phyloP scores from a whole-genome alignment of 805 yeast species.

The Limtongozyma cylindracea region DNA sequence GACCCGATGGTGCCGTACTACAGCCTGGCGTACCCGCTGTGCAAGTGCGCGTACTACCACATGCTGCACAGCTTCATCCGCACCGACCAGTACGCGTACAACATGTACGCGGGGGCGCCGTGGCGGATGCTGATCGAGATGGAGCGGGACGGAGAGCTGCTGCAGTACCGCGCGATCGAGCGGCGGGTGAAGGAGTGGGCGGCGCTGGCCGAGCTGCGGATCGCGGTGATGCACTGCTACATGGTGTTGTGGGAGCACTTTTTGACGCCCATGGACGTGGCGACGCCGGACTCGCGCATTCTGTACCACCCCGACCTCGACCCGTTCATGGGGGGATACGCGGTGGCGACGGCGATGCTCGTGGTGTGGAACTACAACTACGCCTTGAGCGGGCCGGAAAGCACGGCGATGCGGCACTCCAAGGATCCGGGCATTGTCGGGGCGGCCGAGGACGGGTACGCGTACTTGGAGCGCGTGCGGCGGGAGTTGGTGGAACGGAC shows the following conservation, averaged over 20 bases:
- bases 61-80: conserved; percentile 38
- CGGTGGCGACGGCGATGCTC: conserved; percentile 13
- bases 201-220: conserved; percentile 10
- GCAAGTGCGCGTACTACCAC: conserved; percentile 46
- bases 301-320: conserved; percentile 24
- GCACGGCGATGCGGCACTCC: too few species aligned
- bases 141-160: conserved; percentile 10
- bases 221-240: conserved; percentile 37
- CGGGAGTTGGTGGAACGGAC: conserved; percentile 10
- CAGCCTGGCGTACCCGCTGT: conserved; percentile 3
- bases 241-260: conserved; percentile 36
- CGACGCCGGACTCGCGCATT: conserved; percentile 17
- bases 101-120: conserved; percentile 64
- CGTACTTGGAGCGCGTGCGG: conserved; percentile 22
- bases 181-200: conserved; percentile 8
- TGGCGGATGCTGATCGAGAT: conserved; percentile 10
- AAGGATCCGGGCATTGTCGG: too few species aligned
- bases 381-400: conserved; percentile 20
- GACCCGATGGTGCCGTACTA: too few species aligned
- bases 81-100: conserved; percentile 49
- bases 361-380: conserved; percentile 28
- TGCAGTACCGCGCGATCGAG: conserved; percentile 12
- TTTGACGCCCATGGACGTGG: conserved; percentile 23
- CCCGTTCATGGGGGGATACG: conserved; percentile 15
- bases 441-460: conserved; percentile 19